phyloP scores from a whole-genome alignment of 306 rosid genomes.

The Alnus glutinosa region DNA sequence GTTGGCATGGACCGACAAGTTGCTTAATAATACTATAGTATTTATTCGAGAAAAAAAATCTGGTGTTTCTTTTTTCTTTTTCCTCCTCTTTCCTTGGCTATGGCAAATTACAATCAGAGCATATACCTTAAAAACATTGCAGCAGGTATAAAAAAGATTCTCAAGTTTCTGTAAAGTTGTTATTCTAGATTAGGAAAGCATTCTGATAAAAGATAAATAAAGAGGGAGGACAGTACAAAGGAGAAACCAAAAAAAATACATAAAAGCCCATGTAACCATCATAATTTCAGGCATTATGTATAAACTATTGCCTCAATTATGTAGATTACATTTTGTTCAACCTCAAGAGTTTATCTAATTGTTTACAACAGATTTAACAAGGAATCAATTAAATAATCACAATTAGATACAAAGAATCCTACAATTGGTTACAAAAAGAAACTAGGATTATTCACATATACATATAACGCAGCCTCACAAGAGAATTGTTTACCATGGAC shows the following conservation, averaged over 20 bases:
- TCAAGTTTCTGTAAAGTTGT: no score
- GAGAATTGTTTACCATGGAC: conserved; percentile 1
- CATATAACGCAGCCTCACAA: conserved; percentile 40
- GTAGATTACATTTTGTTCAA: conserved; percentile 20
- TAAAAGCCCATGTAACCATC: not conserved
- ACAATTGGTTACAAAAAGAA: conserved; percentile 42
- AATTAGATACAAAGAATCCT: conserved; percentile 45
- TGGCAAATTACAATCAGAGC: not conserved
- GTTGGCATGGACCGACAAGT: not conserved
- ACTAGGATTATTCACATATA: conserved; percentile 55
- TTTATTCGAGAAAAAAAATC: not conserved
- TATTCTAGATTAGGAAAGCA: no score
- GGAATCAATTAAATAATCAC: conserved; percentile 32
- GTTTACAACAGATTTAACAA: conserved; percentile 20
- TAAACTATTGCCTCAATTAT: conserved; percentile 20
- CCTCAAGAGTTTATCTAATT: conserved; percentile 25
- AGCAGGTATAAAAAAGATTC: not conserved
- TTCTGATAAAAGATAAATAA: no score
- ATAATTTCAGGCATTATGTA: conserved; percentile 20
- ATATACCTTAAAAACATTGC: not conserved
- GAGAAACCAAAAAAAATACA: not conserved
- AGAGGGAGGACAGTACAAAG: not conserved
- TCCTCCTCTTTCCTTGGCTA: not conserved
- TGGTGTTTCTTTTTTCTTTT: not conserved
- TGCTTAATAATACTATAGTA: not conserved